phyloP scores from a whole-genome alignment of 1,284 basidiomycete species.

The Bothia castanella region DNA sequence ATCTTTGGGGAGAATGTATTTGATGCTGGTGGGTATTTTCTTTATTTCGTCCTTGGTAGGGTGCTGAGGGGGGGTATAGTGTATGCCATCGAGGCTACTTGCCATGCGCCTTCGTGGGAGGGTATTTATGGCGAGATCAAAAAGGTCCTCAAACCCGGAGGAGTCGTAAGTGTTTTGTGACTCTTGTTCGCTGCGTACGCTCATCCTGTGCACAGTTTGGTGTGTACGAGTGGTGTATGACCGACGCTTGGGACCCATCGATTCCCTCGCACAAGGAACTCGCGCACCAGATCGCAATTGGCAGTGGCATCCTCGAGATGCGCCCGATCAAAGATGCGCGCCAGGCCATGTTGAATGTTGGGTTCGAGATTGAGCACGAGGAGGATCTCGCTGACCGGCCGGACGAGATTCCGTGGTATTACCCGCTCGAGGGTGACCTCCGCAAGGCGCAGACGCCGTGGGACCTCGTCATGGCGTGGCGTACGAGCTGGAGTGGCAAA shows the following conservation, averaged over 20 bases:
- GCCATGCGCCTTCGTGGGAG: constrained; percentile 94
- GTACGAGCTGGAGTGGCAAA: constrained; percentile 87
- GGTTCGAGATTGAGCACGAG: constrained; percentile 87
- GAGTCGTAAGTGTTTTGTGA: constrained; percentile 62
- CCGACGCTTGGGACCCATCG: constrained; percentile 87
- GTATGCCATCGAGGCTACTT: constrained; percentile 97
- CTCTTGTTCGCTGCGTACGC: background rate
- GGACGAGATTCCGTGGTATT: constrained; percentile 90
- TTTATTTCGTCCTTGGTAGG: background rate
- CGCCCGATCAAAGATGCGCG: constrained; percentile 72
- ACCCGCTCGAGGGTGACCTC: constrained; percentile 93
- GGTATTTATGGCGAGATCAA: constrained; percentile 94
- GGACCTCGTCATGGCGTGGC: constrained; percentile 87
- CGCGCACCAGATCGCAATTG: constrained; percentile 87
- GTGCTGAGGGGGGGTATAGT: constrained; percentile 42
- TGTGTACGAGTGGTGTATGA: constrained; percentile 99
- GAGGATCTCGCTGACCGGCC: constrained; percentile 90
- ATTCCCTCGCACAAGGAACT: constrained; percentile 88
- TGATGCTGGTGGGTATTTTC: constrained; percentile 72
- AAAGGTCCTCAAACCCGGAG: constrained; percentile 96
- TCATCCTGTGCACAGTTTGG: constrained; percentile 65
- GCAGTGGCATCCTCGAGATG: constrained; percentile 98
- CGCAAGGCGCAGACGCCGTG: constrained; percentile 89
- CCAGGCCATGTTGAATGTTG: constrained; percentile 79
- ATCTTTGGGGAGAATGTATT: constrained; percentile 93